Evolutionary conservation across 139 green algal species (phyloP).

Genomic region (Volvox reticuliferus): DNA sequence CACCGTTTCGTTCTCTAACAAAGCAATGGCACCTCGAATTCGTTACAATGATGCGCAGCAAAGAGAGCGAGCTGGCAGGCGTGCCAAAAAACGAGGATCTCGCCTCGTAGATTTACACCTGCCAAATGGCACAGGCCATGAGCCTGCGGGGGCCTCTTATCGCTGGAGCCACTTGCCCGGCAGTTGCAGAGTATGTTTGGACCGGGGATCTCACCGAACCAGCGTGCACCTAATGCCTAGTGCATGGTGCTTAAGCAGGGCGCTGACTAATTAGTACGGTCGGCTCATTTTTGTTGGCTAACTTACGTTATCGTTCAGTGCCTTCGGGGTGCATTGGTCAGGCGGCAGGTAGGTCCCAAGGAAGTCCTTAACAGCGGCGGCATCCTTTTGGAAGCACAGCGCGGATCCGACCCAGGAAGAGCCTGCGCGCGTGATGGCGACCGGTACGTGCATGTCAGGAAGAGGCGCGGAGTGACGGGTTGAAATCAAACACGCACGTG

Average conservation of each 20-base stretch:
- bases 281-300: neutral
- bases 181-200: neutral
- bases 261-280: neutral
- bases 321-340: neutral
- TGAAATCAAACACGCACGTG: no score
- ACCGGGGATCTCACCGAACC: no score
- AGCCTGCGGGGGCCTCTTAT: neutral
- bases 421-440: neutral
- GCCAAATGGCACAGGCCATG: neutral
- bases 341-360: slow-evolving; percentile 20
- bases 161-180: neutral
- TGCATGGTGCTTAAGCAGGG: neutral
- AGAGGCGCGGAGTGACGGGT: no score
- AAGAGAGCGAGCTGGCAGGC: no score
- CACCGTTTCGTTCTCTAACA: no score
- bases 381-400: neutral
- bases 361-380: neutral
- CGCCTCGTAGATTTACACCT: no score
- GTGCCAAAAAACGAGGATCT: no score
- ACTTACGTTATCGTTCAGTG: neutral
- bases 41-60: no score
- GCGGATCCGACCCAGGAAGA: slow-evolving; percentile 4
- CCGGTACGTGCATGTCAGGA: no score
- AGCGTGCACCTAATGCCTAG: neutral
- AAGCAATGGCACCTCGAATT: no score